These are phyloP conservation scores for Tirmania nivea DNA, from an alignment of 495 filamentous ascomycete species.

Conservation along the genomic window DNA sequence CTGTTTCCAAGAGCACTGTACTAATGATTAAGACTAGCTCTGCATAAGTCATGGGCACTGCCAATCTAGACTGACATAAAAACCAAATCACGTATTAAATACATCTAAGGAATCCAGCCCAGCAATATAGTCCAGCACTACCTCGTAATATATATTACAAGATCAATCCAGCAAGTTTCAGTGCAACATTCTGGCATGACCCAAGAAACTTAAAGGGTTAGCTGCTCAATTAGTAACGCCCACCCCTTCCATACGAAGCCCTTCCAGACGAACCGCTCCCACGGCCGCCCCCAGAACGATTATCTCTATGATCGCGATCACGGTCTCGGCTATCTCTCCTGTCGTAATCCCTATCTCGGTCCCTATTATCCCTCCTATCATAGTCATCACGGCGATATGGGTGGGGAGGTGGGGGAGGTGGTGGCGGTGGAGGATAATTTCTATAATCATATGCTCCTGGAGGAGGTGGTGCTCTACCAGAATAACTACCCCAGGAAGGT, in stretches of 20 bases:
- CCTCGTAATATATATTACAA: too few relatives aligned
- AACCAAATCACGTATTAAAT: too few relatives aligned
- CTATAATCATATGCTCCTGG: constrained; percentile 14
- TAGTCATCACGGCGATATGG: constrained; percentile 1
- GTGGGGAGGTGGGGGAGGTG: too few relatives aligned
- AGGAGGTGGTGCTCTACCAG: constrained; percentile 7
- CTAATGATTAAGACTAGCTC: too few relatives aligned
- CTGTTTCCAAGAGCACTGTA: too few relatives aligned
- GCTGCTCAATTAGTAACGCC: neutral
- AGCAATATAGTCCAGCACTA: too few relatives aligned
- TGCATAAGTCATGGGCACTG: too few relatives aligned
- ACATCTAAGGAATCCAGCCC: too few relatives aligned
- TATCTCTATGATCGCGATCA: constrained; percentile 16
- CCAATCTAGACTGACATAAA: too few relatives aligned
- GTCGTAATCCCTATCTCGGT: constrained; percentile 16
- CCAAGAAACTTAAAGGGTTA: too few relatives aligned
- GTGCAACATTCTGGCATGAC: too few relatives aligned
- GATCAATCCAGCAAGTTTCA: too few relatives aligned
- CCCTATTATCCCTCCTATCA: constrained; percentile 10
- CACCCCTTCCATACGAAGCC: constrained; percentile 9
- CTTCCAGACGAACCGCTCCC: constrained; percentile 12
- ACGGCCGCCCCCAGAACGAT: constrained; percentile 14
- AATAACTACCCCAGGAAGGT: constrained; percentile 1
- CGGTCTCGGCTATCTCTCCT: constrained; percentile 13
- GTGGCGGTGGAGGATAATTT: neutral